Base-by-base conservation (phyloP, 73 alveolate genomes). In the Blepharisma stoltei region DNA sequence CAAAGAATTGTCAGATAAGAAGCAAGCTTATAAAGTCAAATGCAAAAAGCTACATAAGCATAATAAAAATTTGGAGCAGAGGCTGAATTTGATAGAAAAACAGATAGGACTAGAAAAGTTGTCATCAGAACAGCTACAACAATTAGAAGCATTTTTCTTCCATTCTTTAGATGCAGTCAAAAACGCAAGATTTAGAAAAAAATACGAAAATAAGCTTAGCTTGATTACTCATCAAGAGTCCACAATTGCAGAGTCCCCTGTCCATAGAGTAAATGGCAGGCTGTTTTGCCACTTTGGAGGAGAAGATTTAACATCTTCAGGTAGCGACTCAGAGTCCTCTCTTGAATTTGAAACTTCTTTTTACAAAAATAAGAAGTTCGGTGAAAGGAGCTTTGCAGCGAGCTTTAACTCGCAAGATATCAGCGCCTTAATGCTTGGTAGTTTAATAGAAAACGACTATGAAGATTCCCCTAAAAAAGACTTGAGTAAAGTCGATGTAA, bases 321-420 rank as follows among this genome's bases (percentile, higher is more conserved):
- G 66, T 4, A 52, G 66, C 23, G 66, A 52, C 4, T 52, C 66
- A 1, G 73, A 60, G 2, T 60, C 73, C 18, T n/a, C 38, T 1
- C 23, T 60, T 1, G 73, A 60, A 38, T 60, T 60, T 60, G 73
- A 60, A 25, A 18, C 49, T 18, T 60, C 73, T n/a, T 60, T 60
- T 60, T 60, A 60, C 23, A 60, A 60, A 25, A 60, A 38, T 60
- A 14, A 60, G 73, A 60, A 25, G 4, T 14, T 18, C 23, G 23
- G 18, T 60, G 73, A 60, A 25, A 60, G 23, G 2, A 14, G 66
- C 23, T 52, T 14, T 52, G 23, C n/a, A 14, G n/a, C 66, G 4
- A 32, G 41, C 41, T 52, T 52, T 52, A 20, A 11, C 2, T 52
- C 66, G 23, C 66, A 52, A 14, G 66, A 52, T 52, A 52, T 52